A percentile compares a stretch with the other conserved stretches of the same genome.
Evolutionary conservation across 2,329 filamentous ascomycete genomes (phyloP).

Genomic region (Waltergamsia citrina): DNA sequence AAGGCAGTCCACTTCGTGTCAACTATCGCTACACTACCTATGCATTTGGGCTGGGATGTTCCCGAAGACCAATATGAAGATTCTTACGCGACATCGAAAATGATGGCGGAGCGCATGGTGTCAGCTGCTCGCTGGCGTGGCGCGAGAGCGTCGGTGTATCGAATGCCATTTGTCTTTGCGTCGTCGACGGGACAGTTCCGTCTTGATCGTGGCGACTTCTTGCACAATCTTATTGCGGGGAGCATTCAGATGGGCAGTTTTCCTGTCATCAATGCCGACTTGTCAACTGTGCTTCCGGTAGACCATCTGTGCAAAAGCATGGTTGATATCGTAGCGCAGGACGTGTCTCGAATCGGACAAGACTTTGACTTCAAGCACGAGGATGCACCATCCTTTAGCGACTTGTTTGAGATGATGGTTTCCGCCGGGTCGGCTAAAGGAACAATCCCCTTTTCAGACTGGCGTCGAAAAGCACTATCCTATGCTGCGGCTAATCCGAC

Average conservation of each 20-base stretch:
- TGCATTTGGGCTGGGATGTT: conserved; percentile 6
- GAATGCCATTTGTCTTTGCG: conserved; percentile 7
- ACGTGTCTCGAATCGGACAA: conserved; percentile 2
- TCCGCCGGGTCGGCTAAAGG: neutral
- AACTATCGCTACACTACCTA: conserved; percentile 7
- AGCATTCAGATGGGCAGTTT: conserved; percentile 7
- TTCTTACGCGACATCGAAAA: conserved; percentile 9
- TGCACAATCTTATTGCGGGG: conserved; percentile 8
- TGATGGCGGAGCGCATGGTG: conserved; percentile 7
- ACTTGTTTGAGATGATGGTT: conserved; percentile 5
- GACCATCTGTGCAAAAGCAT: conserved; percentile 8
- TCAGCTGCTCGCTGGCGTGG: conserved; percentile 9
- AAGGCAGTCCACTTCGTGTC: conserved; percentile 9
- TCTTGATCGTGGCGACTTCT: conserved; percentile 8
- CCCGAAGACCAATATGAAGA: conserved; percentile 6
- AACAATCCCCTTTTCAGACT: conserved; percentile 2
- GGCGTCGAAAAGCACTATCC: conserved; percentile 4
- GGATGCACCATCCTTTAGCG: conserved; percentile 5
- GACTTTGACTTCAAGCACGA: conserved; percentile 8
- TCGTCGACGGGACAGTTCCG: conserved; percentile 9
- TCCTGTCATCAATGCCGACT: conserved; percentile 6
- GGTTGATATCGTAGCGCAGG: conserved; percentile 5
- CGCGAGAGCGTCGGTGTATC: conserved; percentile 6
- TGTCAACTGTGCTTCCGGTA: conserved; percentile 8
- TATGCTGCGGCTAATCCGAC: conserved; percentile 3